A percentile compares a stretch with the other conserved stretches of the same genome.
Evolutionary conservation across 1,284 basidiomycete genomes (phyloP).

Genomic region (Fomitopsis pinicola): DNA sequence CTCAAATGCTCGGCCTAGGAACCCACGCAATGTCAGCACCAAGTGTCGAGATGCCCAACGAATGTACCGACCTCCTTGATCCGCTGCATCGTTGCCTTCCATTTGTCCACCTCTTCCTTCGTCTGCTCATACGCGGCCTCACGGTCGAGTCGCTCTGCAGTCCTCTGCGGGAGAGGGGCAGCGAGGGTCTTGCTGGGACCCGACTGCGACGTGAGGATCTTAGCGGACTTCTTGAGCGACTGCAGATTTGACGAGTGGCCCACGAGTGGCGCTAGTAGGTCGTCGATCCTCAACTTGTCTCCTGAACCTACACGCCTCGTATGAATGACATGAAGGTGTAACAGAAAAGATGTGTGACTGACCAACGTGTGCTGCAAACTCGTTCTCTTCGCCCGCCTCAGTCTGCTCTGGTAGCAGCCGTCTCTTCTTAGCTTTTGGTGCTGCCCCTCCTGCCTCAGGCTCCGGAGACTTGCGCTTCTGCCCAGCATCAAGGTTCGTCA

Average conservation of each 20-base stretch:
- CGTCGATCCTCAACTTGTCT: constrained; percentile 60
- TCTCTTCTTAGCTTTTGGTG: constrained; percentile 44
- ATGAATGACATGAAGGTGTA: background rate
- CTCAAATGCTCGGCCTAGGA: constrained; percentile 83
- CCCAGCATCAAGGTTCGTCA: constrained; percentile 62
- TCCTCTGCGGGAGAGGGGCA: constrained; percentile 83
- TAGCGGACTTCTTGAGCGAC: constrained; percentile 68
- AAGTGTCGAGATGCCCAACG: background rate
- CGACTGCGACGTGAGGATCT: constrained; percentile 49
- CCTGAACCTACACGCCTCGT: constrained; percentile 33
- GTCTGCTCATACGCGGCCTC: constrained; percentile 94
- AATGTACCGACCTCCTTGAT: constrained; percentile 63
- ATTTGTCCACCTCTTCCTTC: constrained; percentile 90
- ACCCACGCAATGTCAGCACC: background rate
- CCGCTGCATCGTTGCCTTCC: constrained; percentile 87
- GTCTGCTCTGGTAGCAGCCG: constrained; percentile 67
- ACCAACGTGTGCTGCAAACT: constrained; percentile 60
- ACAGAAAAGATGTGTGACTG: constrained; percentile 8
- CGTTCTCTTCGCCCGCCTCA: constrained; percentile 72
- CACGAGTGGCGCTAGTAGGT: constrained; percentile 68
- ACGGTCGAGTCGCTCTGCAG: constrained; percentile 88
- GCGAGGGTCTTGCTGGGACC: constrained; percentile 59
- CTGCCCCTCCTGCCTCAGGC: constrained; percentile 25
- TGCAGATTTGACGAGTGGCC: constrained; percentile 55
- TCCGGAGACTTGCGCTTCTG: constrained; percentile 71